These are phyloP conservation scores for Leccinum longicurvipes DNA, from an alignment of 768 basidiomycete genomes.

Conservation along the genomic window DNA sequence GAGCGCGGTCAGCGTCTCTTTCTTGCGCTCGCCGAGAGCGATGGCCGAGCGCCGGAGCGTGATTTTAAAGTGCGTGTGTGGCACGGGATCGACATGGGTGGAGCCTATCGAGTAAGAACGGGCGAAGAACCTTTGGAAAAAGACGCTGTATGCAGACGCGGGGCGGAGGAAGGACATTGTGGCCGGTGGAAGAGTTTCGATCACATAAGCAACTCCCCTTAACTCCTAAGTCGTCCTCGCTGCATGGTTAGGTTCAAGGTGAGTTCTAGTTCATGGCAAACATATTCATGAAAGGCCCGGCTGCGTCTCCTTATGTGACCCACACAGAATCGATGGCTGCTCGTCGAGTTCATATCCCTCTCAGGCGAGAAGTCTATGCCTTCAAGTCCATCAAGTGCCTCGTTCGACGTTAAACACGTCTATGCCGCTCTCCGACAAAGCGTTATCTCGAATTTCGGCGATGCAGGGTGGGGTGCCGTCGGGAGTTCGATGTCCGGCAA, in stretches of 20 bases:
- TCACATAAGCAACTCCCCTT: slow-evolving; percentile 10
- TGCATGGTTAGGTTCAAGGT: slow-evolving; percentile 80
- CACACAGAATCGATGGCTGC: slow-evolving; percentile 81
- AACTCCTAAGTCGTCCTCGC: too few relatives aligned
- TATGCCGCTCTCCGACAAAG: slow-evolving; percentile 69
- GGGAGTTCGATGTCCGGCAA: slow-evolving; percentile 66
- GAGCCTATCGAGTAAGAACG: slow-evolving; percentile 10
- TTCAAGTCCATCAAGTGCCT: not conserved
- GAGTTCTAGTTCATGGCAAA: not conserved
- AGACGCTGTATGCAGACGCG: slow-evolving; percentile 2
- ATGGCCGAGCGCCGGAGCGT: slow-evolving; percentile 87
- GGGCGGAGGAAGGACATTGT: slow-evolving; percentile 14
- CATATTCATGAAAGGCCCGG: too few relatives aligned
- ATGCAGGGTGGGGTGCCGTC: slow-evolving; percentile 82
- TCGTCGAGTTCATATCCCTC: slow-evolving; percentile 75
- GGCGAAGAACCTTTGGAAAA: slow-evolving; percentile 6
- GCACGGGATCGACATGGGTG: slow-evolving; percentile 5
- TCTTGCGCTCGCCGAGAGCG: slow-evolving; percentile 66
- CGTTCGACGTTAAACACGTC: slow-evolving; percentile 61
- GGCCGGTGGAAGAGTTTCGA: not conserved
- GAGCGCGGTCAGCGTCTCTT: slow-evolving; percentile 75
- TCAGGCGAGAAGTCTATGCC: slow-evolving; percentile 18
- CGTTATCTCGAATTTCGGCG: slow-evolving; percentile 72
- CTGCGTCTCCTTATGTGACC: too few relatives aligned
- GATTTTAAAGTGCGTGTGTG: slow-evolving; percentile 80